phyloP scores from a whole-genome alignment of 768 basidiomycete species.

The Serendipita sp. region DNA sequence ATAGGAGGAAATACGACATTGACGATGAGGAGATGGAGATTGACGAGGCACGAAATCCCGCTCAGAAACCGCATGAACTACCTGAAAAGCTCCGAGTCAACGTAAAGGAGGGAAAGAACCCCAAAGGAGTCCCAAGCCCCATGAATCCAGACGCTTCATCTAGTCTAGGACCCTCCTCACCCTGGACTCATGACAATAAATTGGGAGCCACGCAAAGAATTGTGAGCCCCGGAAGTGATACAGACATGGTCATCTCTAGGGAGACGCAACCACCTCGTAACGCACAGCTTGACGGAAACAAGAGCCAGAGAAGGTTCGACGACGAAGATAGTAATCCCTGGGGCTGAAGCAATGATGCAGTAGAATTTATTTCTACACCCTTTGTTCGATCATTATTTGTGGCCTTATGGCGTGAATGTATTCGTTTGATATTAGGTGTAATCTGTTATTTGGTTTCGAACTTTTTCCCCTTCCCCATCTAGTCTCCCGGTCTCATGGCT shows the following conservation, averaged over 20 bases:
- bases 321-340: not conserved
- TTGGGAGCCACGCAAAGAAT: not conserved
- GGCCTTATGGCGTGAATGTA: not conserved
- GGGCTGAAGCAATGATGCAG: not conserved
- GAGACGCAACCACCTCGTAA: not conserved
- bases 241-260: not conserved
- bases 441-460: too few relatives aligned
- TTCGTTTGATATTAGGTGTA: too few relatives aligned
- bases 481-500: too few relatives aligned
- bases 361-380: not conserved
- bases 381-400: not conserved
- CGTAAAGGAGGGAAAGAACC: not conserved
- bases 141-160: not conserved
- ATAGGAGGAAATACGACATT: not conserved
- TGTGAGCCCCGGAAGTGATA: not conserved
- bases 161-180: not conserved
- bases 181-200: not conserved
- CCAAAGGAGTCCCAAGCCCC: not conserved
- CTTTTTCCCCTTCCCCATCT: too few relatives aligned
- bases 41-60: not conserved
- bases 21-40: constrained; percentile 2
- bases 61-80: not conserved
- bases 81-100: not conserved
- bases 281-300: not conserved
- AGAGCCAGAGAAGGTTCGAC: too few relatives aligned